Evolutionary conservation across 345 rosid genomes (phyloP).

Genomic region (Syzygium grande): DNA sequence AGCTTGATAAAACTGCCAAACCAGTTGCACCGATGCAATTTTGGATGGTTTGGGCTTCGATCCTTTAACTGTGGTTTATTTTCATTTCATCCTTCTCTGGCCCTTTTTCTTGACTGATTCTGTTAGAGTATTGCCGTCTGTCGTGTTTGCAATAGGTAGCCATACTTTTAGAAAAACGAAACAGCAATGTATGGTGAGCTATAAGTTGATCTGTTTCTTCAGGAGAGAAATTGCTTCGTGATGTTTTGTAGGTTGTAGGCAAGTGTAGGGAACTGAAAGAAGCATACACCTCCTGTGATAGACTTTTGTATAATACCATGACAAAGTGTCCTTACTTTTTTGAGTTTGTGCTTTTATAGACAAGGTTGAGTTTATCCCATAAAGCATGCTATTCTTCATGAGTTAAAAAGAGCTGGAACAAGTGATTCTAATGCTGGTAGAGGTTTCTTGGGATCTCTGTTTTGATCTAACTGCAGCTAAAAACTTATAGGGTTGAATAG

Average conservation of each 20-base stretch:
- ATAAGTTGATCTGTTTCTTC: not conserved
- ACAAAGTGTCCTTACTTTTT: not conserved
- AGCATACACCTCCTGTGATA: not conserved
- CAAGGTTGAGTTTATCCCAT: not conserved
- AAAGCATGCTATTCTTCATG: not conserved
- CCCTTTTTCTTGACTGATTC: not conserved
- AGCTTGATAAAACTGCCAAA: conserved; percentile 86
- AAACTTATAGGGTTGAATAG: not conserved
- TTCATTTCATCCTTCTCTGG: not conserved
- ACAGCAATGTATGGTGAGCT: not conserved
- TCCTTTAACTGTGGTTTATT: not conserved
- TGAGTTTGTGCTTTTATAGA: not conserved
- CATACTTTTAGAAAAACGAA: not conserved
- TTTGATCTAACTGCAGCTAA: not conserved
- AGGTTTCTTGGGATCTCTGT: not conserved
- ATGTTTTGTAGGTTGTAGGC: not conserved
- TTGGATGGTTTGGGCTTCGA: conserved; percentile 70
- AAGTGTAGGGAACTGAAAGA: not conserved
- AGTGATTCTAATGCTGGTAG: not conserved
- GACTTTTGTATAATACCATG: not conserved
- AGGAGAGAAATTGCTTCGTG: not conserved
- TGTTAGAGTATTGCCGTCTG: not conserved
- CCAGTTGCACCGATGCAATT: conserved; percentile 93
- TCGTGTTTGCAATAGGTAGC: not conserved
- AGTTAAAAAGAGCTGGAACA: not conserved